Conservation (phyloP, 169 alveolate genomes). For the Theileria parva region DNA sequence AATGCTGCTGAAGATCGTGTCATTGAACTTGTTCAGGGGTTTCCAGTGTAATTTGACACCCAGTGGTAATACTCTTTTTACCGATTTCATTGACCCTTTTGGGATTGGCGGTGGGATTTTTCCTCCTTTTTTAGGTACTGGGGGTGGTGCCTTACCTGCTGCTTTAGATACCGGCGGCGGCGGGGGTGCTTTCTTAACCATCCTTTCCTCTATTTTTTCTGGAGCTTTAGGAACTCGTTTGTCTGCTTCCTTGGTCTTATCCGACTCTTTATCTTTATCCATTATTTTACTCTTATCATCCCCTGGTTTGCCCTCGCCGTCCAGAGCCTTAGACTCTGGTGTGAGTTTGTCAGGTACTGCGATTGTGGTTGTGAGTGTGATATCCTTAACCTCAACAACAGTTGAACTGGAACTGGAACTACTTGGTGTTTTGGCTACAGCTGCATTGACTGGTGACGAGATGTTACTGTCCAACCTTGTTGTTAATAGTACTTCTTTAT, state of each 20-base stretch:
- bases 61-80: conserved; percentile 45
- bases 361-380: background rate
- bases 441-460: background rate
- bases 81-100: background rate
- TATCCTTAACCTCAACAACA: background rate
- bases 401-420: background rate
- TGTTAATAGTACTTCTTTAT: background rate
- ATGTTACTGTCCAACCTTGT: background rate
- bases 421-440: background rate
- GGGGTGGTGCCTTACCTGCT: conserved; percentile 10
- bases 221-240: background rate
- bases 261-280: background rate
- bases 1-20: conserved; percentile 53
- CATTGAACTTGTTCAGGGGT: conserved; percentile 45
- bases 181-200: background rate
- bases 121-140: conserved; percentile 19
- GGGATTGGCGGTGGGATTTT: conserved; percentile 14
- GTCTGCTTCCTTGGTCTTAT: background rate
- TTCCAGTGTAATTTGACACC: conserved; percentile 66
- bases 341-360: background rate
- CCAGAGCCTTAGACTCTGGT: background rate
- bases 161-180: background rate
- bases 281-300: background rate
- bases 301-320: too few species aligned
- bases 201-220: background rate